Evolutionary conservation across 2,329 filamentous ascomycete genomes (phyloP).

Genomic region (Tolypocladium endophyticum): DNA sequence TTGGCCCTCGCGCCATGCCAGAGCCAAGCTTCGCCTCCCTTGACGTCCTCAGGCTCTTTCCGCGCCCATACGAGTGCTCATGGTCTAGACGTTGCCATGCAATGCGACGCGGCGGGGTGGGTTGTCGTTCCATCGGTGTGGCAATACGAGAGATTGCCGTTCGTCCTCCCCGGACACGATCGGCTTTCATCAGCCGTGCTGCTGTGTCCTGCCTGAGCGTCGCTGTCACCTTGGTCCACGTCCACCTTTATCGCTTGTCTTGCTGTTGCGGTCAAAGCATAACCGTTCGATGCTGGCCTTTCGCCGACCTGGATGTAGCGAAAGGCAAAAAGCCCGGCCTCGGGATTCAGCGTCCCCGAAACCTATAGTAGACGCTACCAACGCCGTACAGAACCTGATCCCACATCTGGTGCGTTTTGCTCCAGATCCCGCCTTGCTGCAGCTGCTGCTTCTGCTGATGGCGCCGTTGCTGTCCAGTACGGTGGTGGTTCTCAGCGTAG

Average conservation of each 20-base stretch:
- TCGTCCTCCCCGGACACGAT: not conserved
- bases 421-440: constrained; percentile 13
- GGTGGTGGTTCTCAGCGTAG: constrained; percentile 7
- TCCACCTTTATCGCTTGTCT: not conserved
- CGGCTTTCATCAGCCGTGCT: not conserved
- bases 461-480: constrained; percentile 2
- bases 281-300: not conserved
- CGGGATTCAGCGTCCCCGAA: constrained; percentile 13
- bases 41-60: not conserved
- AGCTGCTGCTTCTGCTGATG: not conserved
- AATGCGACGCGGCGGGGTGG: not conserved
- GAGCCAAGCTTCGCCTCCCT: not conserved
- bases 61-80: not conserved
- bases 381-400: constrained; percentile 27
- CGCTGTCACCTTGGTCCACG: not conserved
- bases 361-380: constrained; percentile 26
- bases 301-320: not conserved
- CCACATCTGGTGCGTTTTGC: constrained; percentile 25
- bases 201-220: not conserved
- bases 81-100: not conserved
- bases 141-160: not conserved
- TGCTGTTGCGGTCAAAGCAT: not conserved
- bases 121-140: not conserved
- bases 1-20: not conserved
- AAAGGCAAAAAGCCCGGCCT: not conserved